A percentile compares a stretch with the other conserved stretches of the same genome.
Evolutionary conservation across 352 stramenopile species (phyloP).

Genomic region (Phytophthora kernoviae): DNA sequence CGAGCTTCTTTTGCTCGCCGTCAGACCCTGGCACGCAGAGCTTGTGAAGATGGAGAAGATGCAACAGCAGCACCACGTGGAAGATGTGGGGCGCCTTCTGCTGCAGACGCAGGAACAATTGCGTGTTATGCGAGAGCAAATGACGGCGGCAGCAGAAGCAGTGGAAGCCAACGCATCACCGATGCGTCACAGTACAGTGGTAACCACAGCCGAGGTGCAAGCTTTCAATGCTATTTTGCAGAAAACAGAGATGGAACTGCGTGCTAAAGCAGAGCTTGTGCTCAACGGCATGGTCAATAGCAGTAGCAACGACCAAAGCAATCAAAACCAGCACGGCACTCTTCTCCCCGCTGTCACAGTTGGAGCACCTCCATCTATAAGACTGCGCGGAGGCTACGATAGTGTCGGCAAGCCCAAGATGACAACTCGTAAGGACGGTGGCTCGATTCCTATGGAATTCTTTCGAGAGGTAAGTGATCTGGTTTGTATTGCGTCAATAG

Average conservation of each 20-base stretch:
- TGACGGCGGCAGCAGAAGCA: slow-evolving; percentile 43
- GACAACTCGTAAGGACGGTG: slow-evolving; percentile 15
- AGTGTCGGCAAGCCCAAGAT: slow-evolving; percentile 7
- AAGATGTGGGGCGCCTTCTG: slow-evolving; percentile 82
- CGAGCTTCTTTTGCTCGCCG: not conserved
- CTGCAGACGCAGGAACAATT: slow-evolving; percentile 85
- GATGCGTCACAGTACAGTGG: slow-evolving; percentile 33
- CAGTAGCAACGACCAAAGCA: slow-evolving; percentile 32
- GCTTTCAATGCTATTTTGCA: slow-evolving; percentile 77
- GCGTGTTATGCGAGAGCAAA: slow-evolving; percentile 72
- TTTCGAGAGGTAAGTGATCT: slow-evolving; percentile 44
- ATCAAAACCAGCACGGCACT: slow-evolving; percentile 21
- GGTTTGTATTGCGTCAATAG: too few species aligned
- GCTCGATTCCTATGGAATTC: slow-evolving; percentile 51
- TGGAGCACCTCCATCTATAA: slow-evolving; percentile 13
- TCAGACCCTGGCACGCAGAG: not conserved
- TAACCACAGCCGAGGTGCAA: slow-evolving; percentile 38
- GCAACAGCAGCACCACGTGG: slow-evolving; percentile 80
- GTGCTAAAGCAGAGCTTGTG: slow-evolving; percentile 83
- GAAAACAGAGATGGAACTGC: slow-evolving; percentile 68
- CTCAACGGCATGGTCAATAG: slow-evolving; percentile 69
- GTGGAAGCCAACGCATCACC: slow-evolving; percentile 37
- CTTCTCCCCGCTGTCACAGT: slow-evolving; percentile 33
- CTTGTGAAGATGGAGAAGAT: slow-evolving; percentile 65
- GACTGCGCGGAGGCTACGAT: slow-evolving; percentile 12